Evolutionary conservation across 116 monocot genomes (phyloP).

Genomic region (Trichopus zeylanicus): DNA sequence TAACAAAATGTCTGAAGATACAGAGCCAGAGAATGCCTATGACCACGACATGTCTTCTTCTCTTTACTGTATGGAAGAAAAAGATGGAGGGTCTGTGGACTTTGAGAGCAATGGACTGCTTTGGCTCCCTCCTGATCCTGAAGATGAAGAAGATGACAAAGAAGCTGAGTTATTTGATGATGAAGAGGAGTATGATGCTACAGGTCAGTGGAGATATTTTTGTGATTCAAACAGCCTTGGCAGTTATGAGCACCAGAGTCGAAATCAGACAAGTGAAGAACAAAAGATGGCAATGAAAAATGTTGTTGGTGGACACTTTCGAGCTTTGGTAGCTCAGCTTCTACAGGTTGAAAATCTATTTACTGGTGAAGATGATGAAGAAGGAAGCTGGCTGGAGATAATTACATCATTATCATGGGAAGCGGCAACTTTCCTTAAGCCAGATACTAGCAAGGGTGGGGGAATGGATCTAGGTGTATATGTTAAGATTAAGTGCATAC

Average conservation of each 20-base stretch:
- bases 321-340: conserved; percentile 79
- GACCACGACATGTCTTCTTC: conserved; percentile 55
- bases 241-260: conserved; percentile 38
- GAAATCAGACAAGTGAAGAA: conserved; percentile 48
- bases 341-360: conserved; percentile 72
- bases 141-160: conserved; percentile 65
- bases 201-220: conserved; percentile 47
- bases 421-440: conserved; percentile 83
- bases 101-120: conserved; percentile 82
- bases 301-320: conserved; percentile 84
- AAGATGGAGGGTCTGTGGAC: conserved; percentile 53
- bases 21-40: conserved; percentile 25
- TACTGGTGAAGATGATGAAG: conserved; percentile 47
- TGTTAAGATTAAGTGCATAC: conserved; percentile 87
- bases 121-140: conserved; percentile 89
- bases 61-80: conserved; percentile 46
- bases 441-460: conserved; percentile 81
- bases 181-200: conserved; percentile 39
- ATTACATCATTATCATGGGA: conserved; percentile 87
- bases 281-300: conserved; percentile 72
- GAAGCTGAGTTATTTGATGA: conserved; percentile 37
- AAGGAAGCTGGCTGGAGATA: conserved; percentile 80
- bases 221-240: conserved; percentile 54
- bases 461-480: conserved; percentile 92
- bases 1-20: conserved; percentile 40